Evolutionary conservation across 352 stramenopile species (phyloP).

Genomic region (Phytophthora brassicae): DNA sequence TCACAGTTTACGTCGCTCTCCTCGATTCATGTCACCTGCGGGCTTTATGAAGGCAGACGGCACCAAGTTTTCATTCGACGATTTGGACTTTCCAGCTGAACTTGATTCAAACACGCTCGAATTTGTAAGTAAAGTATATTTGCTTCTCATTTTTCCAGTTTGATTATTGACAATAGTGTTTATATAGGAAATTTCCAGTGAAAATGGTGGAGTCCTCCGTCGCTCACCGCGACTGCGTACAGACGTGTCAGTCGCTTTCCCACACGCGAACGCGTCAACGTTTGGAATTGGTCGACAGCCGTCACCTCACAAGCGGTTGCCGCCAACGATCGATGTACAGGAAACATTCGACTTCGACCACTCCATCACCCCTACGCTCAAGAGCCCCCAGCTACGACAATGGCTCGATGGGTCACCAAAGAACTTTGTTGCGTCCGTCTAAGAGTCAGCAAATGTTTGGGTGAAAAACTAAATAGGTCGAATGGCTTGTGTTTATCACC

Average conservation of each 20-base stretch:
- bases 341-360: slow-evolving; percentile 87
- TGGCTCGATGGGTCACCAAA: slow-evolving; percentile 85
- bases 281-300: slow-evolving; percentile 50
- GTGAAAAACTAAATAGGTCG: neutral
- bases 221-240: slow-evolving; percentile 80
- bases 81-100: slow-evolving; percentile 73
- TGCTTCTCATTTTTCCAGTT: neutral
- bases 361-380: slow-evolving; percentile 85
- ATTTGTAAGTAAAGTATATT: slow-evolving; percentile 63
- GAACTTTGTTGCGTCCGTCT: slow-evolving; percentile 82
- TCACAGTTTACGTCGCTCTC: slow-evolving; percentile 74
- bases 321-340: slow-evolving; percentile 81
- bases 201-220: slow-evolving; percentile 60
- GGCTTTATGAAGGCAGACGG: slow-evolving; percentile 72
- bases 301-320: slow-evolving; percentile 76
- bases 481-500: neutral
- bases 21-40: slow-evolving; percentile 66
- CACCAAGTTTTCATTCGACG: slow-evolving; percentile 86
- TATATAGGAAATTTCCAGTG: slow-evolving; percentile 65
- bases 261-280: slow-evolving; percentile 48
- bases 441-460: slow-evolving; percentile 36
- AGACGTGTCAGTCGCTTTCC: slow-evolving; percentile 84
- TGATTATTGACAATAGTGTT: neutral
- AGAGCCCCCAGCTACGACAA: slow-evolving; percentile 81
- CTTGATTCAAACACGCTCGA: slow-evolving; percentile 73